These are phyloP conservation scores for Cladosporium sp. DNA, from an alignment of 2,329 filamentous ascomycete genomes.

Conservation along the genomic window DNA sequence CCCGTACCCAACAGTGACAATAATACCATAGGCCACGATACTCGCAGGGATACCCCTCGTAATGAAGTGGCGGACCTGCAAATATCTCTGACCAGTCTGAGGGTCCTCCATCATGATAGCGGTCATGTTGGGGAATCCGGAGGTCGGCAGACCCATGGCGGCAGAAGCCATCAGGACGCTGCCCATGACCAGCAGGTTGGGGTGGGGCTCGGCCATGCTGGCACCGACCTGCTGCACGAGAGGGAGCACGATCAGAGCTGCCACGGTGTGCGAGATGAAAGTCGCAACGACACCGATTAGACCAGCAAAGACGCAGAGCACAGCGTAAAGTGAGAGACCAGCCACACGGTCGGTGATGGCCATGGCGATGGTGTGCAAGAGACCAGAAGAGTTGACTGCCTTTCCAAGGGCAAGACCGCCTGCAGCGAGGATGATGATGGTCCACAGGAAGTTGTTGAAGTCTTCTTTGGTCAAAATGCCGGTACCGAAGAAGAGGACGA, in stretches of 20 bases:
- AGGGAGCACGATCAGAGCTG: constrained; percentile 89
- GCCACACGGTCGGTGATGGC: constrained; percentile 73
- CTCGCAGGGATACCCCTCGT: constrained; percentile 88
- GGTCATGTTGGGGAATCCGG: constrained; percentile 98
- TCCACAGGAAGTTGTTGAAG: constrained; percentile 99
- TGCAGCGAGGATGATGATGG: constrained; percentile 96
- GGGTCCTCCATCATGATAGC: constrained; percentile 99
- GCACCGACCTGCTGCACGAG: constrained; percentile 83
- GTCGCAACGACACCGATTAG: constrained; percentile 92
- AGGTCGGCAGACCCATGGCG: constrained; percentile 95
- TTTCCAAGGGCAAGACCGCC: constrained; percentile 91
- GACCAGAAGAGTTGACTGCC: constrained; percentile 87
- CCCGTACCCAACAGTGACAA: constrained; percentile 86
- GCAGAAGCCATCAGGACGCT: constrained; percentile 94
- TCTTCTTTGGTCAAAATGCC: constrained; percentile 97
- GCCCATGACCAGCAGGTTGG: constrained; percentile 93
- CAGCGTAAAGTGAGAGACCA: constrained; percentile 78
- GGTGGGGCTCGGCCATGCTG: constrained; percentile 83
- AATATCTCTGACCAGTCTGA: constrained; percentile 83
- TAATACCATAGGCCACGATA: constrained; percentile 75
- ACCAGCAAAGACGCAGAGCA: constrained; percentile 79
- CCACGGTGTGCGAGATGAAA: constrained; percentile 97
- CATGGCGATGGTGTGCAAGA: constrained; percentile 83
- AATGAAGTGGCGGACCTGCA: constrained; percentile 91
- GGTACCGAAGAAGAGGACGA: constrained; percentile 93